These are phyloP conservation scores for Termitomyces eurrhizus DNA, from an alignment of 768 basidiomycete species.

Conservation along the genomic window DNA sequence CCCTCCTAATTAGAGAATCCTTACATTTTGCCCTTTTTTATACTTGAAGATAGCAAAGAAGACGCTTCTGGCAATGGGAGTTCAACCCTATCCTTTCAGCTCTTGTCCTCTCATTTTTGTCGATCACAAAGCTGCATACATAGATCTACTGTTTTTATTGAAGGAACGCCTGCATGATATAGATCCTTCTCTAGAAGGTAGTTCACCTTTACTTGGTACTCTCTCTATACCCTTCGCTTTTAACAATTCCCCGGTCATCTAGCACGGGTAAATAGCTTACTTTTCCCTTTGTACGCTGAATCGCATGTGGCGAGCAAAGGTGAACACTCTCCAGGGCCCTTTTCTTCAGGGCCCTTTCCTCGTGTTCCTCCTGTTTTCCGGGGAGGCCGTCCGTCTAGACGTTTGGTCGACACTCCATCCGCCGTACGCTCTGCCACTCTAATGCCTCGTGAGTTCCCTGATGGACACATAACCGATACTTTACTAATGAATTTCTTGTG, in stretches of 20 bases:
- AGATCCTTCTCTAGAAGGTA: slow-evolving; percentile 32
- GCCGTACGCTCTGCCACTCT: slow-evolving; percentile 16
- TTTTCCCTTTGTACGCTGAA: slow-evolving; percentile 30
- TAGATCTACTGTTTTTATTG: slow-evolving; percentile 41
- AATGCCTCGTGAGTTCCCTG: slow-evolving; percentile 34
- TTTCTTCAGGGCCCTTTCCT: slow-evolving; percentile 1
- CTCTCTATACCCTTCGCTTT: slow-evolving; percentile 1
- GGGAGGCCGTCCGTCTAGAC: neutral
- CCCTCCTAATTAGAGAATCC: slow-evolving; percentile 8
- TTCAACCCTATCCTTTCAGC: slow-evolving; percentile 43
- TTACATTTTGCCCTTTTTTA: slow-evolving; percentile 4
- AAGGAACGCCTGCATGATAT: slow-evolving; percentile 30
- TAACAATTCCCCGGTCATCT: neutral
- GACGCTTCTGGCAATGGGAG: slow-evolving; percentile 38
- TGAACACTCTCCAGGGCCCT: no score
- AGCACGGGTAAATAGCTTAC: slow-evolving; percentile 30
- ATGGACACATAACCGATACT: slow-evolving; percentile 6
- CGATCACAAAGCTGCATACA: slow-evolving; percentile 45
- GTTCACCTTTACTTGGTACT: slow-evolving; percentile 6
- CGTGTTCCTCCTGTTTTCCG: neutral
- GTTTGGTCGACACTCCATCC: slow-evolving; percentile 13
- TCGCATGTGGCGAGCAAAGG: slow-evolving; percentile 22
- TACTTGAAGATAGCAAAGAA: slow-evolving; percentile 39
- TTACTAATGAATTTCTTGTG: slow-evolving; percentile 8
- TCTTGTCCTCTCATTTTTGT: slow-evolving; percentile 36